Base-by-base conservation (phyloP, 2,329 filamentous ascomycete genomes). In the Colletotrichum sp. region DNA sequence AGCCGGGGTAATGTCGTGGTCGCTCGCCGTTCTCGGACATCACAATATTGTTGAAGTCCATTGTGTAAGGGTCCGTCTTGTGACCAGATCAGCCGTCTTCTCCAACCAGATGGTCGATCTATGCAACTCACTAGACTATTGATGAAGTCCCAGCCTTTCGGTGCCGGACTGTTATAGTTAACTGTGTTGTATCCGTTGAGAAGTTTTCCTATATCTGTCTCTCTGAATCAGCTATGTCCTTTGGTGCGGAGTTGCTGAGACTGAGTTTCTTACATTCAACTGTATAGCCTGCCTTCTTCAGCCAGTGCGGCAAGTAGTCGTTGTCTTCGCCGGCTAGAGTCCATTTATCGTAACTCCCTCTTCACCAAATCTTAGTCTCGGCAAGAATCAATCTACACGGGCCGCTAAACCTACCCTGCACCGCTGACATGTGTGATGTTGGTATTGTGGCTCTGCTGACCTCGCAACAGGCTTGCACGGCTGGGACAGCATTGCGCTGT, bases 171-270 rank as follows among this genome's bases (percentile, higher is more conserved):
- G 74, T 87, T 77, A 74, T 87, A 88, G 72, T 87, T 88, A 0
- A 81, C 77, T 1, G 86, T 74, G 4, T 81, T 85, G 78, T 88
- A 86, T 2, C 84, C 80, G 68, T 89, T 88, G 79, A 87, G 86
- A 28, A 89, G 81, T 75, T 88, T 88, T 5, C 87, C 62, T 15
- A 64, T n/a, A 5, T 64, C 62, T 64, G 7, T 44, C 34, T 39
- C n/a, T 39, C 8, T 5, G 8, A 8, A 18, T 64, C 2, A 44
- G 62, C 6, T 1, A 16, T 16, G 7, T 44, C 1, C 15, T 2
- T 18, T 6, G 8, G n/a, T 64, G 32, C 2, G 6, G 34, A 26
- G 21, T 36, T 8, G 44, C 44, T 13, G 0, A 4, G 2, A 8
- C 5, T 7, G 10, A 1, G 2, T 34, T 3, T 39, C 62, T 39